Conservation (phyloP, 2,329 filamentous ascomycete genomes). For the Ophiostoma sp. region DNA sequence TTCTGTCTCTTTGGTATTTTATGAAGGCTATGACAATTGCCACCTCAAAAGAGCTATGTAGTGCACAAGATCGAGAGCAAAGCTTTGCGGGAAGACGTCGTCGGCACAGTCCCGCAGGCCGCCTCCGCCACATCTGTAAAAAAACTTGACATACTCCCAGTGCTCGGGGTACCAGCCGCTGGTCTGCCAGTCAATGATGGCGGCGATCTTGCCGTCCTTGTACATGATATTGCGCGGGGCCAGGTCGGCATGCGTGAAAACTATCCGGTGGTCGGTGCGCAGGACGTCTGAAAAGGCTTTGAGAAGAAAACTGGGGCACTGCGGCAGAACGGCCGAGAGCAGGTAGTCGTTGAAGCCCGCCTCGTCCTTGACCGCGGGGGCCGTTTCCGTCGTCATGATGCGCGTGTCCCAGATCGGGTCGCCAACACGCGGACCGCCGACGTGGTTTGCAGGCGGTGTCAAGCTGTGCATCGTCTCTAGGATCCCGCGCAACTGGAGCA, state of each 20-base stretch:
- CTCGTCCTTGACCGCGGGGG: neutral
- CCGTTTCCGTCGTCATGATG: neutral
- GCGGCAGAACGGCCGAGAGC: neutral
- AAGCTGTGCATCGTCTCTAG: neutral
- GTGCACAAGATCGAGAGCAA: neutral
- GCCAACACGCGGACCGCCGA: neutral
- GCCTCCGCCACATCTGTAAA: neutral
- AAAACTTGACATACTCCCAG: neutral
- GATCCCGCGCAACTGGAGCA: neutral
- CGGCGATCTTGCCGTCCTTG: neutral
- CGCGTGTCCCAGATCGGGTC: neutral
- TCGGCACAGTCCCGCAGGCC: neutral
- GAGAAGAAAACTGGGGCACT: neutral
- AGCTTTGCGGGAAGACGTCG: neutral
- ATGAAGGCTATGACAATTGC: neutral
- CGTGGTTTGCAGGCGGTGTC: neutral
- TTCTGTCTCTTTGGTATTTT: too few relatives aligned
- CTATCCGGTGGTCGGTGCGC: neutral
- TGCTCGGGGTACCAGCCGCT: neutral
- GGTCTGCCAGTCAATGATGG: neutral
- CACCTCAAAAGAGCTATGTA: neutral
- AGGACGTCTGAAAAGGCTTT: neutral
- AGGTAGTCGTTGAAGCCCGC: constrained; percentile 5
- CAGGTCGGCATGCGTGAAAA: neutral
- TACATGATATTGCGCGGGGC: neutral